Percentiles rank a stretch among this genome's conserved stretches.
Conservation (phyloP, 31 red algal genomes). For the Bonnemaisonia californica region DNA sequence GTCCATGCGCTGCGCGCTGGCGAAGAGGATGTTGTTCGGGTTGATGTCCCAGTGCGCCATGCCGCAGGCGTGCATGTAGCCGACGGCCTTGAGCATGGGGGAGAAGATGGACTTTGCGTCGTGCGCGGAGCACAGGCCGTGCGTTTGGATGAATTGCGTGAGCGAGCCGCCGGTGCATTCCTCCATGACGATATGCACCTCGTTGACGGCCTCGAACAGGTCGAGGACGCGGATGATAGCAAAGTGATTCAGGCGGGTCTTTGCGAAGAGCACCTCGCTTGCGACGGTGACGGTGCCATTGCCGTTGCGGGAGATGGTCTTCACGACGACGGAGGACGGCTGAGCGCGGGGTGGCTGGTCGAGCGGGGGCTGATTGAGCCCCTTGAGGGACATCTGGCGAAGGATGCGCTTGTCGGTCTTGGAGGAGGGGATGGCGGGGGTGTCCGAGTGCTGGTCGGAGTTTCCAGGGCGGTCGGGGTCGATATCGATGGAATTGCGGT, state of each 20-base stretch:
- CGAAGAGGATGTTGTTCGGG: slow-evolving; percentile 64
- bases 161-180: slow-evolving; percentile 75
- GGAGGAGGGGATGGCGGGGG: neutral
- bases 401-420: slow-evolving; percentile 52
- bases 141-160: slow-evolving; percentile 45
- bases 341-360: neutral
- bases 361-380: neutral
- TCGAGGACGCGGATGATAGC: slow-evolving; percentile 71
- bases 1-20: slow-evolving; percentile 33
- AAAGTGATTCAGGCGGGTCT: slow-evolving; percentile 66
- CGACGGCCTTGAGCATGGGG: slow-evolving; percentile 78
- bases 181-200: slow-evolving; percentile 91
- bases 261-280: slow-evolving; percentile 55
- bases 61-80: slow-evolving; percentile 82
- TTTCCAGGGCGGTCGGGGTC: neutral
- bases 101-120: slow-evolving; percentile 52
- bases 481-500: slow-evolving; percentile 29
- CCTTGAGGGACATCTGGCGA: slow-evolving; percentile 31
- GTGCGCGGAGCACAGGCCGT: slow-evolving; percentile 47
- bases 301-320: slow-evolving; percentile 46
- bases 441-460: neutral
- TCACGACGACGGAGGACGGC: slow-evolving; percentile 44
- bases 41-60: slow-evolving; percentile 94
- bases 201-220: slow-evolving; percentile 80
- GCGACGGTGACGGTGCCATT: slow-evolving; percentile 51